These are phyloP conservation scores for Gremmenia infestans DNA, from an alignment of 2,329 filamentous ascomycete genomes.

Conservation along the genomic window DNA sequence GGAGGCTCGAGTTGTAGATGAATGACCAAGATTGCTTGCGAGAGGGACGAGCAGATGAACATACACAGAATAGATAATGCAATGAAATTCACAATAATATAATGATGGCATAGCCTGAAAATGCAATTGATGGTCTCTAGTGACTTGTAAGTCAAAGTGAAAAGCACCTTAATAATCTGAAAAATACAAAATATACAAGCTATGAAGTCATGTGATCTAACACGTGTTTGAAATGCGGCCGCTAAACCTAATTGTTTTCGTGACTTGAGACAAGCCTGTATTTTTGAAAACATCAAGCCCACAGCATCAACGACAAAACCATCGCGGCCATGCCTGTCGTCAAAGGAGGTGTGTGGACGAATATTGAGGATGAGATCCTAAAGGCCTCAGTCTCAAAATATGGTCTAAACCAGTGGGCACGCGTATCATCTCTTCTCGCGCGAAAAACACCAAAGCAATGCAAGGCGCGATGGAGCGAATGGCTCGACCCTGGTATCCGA, in stretches of 20 bases:
- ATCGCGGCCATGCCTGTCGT: constrained; percentile 59
- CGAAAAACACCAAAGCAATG: constrained; percentile 98
- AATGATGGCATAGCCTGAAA: not conserved
- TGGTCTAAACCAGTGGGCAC: constrained; percentile 95
- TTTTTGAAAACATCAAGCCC: no score
- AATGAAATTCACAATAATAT: not conserved
- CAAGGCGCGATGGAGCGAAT: constrained; percentile 97
- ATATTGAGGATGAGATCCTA: constrained; percentile 90
- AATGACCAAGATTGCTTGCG: not conserved
- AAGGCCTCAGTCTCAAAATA: constrained; percentile 87
- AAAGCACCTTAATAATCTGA: no score
- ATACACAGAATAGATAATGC: not conserved
- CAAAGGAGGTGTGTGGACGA: constrained; percentile 71
- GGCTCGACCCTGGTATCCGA: constrained; percentile 94
- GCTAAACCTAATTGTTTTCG: not conserved
- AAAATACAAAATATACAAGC: no score
- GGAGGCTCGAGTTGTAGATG: not conserved
- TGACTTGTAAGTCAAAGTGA: not conserved
- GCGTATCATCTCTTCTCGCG: constrained; percentile 92
- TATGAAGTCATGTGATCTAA: no score
- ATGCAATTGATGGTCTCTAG: not conserved
- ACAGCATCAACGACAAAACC: not conserved
- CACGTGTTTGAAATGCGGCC: not conserved
- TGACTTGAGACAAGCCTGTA: not conserved
- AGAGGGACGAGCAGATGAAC: not conserved